Base-by-base conservation (phyloP, 441 rosid genomes). In the Viola pubescens region DNA sequence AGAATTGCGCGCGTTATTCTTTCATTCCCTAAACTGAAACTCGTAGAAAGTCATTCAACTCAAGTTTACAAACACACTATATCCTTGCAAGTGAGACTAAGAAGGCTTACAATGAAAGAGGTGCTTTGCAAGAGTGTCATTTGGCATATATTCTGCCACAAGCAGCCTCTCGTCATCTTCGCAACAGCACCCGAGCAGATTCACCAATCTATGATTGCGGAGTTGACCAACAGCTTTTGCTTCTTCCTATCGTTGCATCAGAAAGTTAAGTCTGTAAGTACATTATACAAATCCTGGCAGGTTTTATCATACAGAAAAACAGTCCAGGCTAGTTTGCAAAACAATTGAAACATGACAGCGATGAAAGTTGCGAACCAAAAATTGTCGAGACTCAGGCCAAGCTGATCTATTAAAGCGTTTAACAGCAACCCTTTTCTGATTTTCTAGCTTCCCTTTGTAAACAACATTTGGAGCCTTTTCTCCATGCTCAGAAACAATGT, bases 391-490 rank as follows among this genome's bases (percentile, higher is more conserved):
- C 59, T 81, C 81, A 58, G 82, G 82, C 82, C 85, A 81, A 51
- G 85, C 79, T 63, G 48, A 62, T 58, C 70, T 73, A 48, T 75
- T 72, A 64, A 81, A 76, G 19, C 82, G 72, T 47, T 81, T 81
- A 13, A 81, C 72, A 58, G 75, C 82, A 50, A 78, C 63, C 37
- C 54, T 70, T 9, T 67, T 60, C 43, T 74, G 73, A 63, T 71
- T 78, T 46, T 76, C 74, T 11, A 78, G 70, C 71, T 76, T 76
- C 45, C 81, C 82, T 57, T 68, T 73, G 56, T 77, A 81, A 61
- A 81, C 82, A 60, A 73, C 70, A 59, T 80, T 80, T 5, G 82
- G 85, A 42, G 81, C 81, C 53, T 78, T 81, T 73, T 81, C 85
- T 12, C 85, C 82, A 60, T 77, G 71, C 59, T 81, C 85, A 7